Evolutionary conservation across 306 rosid genomes (phyloP).

Genomic region (Quercus variabilis): DNA sequence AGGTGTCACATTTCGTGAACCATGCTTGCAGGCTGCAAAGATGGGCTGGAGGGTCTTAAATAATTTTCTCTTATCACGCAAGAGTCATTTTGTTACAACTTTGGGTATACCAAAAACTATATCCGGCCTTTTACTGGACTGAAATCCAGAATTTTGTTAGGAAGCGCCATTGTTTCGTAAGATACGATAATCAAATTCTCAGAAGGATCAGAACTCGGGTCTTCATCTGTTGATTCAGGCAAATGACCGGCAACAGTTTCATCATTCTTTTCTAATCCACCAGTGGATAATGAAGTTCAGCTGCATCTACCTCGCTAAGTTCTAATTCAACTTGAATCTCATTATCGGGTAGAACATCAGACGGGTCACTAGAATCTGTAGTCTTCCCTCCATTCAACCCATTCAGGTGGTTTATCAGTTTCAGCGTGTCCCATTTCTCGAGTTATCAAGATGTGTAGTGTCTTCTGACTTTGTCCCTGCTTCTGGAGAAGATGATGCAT

Average conservation of each 20-base stretch:
- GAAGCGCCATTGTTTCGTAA: not conserved
- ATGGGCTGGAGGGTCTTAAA: not conserved
- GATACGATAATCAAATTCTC: not conserved
- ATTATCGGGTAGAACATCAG: constrained; percentile 57
- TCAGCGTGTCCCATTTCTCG: constrained; percentile 38
- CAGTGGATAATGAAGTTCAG: constrained; percentile 45
- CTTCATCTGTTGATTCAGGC: constrained; percentile 23
- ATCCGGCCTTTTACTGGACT: no score
- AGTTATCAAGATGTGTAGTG: not conserved
- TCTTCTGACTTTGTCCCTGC: constrained; percentile 42
- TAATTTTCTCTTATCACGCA: not conserved
- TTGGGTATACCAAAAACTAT: not conserved
- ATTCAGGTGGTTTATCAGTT: constrained; percentile 83
- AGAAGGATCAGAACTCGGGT: constrained; percentile 20
- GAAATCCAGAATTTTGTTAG: not conserved
- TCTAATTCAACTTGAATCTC: constrained; percentile 41
- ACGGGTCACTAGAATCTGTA: constrained; percentile 60
- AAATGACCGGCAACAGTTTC: constrained; percentile 32
- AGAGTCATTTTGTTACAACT: not conserved
- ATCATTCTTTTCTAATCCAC: constrained; percentile 29
- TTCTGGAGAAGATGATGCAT: constrained; percentile 70
- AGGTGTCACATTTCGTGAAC: not conserved
- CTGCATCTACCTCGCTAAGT: constrained; percentile 27
- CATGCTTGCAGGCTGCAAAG: not conserved
- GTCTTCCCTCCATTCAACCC: constrained; percentile 99